These are phyloP conservation scores for Hymenoscyphus albidus DNA, from an alignment of 2,329 filamentous ascomycete genomes.

Conservation along the genomic window DNA sequence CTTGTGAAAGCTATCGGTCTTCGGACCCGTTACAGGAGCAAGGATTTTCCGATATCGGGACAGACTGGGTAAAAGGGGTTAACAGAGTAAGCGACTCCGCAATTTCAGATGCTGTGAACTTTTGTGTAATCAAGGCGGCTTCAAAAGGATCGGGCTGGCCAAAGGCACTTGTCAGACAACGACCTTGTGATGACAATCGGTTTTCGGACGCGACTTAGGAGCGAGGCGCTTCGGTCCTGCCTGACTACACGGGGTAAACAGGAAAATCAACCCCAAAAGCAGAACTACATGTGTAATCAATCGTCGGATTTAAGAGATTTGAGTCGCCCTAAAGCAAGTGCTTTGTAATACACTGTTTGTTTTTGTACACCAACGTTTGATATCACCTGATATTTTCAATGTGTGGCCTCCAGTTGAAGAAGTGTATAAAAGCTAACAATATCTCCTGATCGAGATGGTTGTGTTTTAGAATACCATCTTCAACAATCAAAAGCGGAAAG, in stretches of 20 bases:
- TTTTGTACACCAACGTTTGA: not conserved
- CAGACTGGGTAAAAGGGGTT: too few relatives aligned
- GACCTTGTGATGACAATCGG: not conserved
- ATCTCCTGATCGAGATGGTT: not conserved
- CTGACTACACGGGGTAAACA: not conserved
- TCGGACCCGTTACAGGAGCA: too few relatives aligned
- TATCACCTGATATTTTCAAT: not conserved
- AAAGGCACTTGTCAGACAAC: too few relatives aligned
- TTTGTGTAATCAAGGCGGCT: too few relatives aligned
- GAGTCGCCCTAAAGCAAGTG: not conserved
- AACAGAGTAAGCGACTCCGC: too few relatives aligned
- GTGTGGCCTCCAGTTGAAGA: not conserved
- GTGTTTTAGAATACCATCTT: not conserved
- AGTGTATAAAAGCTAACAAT: not conserved
- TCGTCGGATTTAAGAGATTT: too few relatives aligned
- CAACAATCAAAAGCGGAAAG: not conserved
- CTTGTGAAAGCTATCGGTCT: too few relatives aligned
- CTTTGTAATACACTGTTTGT: not conserved
- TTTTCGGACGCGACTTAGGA: not conserved
- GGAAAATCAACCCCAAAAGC: not conserved
- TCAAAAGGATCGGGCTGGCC: too few relatives aligned
- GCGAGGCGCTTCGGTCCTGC: not conserved
- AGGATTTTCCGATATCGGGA: too few relatives aligned
- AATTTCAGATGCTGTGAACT: too few relatives aligned
- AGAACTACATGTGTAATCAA: not conserved